Evolutionary conservation across 139 green algal genomes (phyloP).

Genomic region (Chlamydomonas sp.): DNA sequence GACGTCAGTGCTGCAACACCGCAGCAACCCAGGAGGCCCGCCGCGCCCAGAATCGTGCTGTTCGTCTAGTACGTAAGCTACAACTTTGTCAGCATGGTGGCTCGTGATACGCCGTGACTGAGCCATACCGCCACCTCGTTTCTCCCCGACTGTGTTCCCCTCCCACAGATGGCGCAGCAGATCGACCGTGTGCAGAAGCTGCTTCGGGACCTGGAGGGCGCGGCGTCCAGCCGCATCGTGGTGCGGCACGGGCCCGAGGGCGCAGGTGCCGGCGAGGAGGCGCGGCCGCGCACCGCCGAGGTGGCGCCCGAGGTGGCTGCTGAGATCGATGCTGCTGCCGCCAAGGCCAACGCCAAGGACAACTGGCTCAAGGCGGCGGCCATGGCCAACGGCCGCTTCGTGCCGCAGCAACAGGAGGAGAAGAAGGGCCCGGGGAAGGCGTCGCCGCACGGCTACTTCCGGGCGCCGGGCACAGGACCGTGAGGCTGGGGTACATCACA

Average conservation of each 20-base stretch:
- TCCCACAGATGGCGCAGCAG: constrained; percentile 32
- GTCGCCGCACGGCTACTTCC: constrained; percentile 16
- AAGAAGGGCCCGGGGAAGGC: background rate
- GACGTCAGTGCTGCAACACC: background rate
- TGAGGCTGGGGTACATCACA: too few relatives aligned
- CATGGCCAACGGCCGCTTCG: constrained; percentile 26
- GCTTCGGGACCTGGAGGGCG: constrained; percentile 3
- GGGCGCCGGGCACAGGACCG: background rate
- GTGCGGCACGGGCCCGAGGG: background rate
- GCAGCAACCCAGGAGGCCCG: background rate
- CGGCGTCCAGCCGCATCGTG: constrained; percentile 1
- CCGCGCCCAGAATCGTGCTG: background rate
- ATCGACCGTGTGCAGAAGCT: constrained; percentile 22
- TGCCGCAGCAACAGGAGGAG: constrained; percentile 26
- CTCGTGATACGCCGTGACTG: background rate
- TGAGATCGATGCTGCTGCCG: background rate
- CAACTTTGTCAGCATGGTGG: background rate
- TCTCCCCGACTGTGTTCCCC: background rate
- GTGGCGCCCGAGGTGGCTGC: background rate
- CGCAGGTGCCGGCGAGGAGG: background rate
- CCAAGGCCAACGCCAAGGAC: background rate
- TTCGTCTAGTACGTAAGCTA: background rate
- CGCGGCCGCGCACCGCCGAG: background rate
- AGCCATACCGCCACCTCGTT: background rate
- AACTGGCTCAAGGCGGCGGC: constrained; percentile 33